Base-by-base conservation (phyloP, 2,329 filamentous ascomycete genomes). In the Colletotrichum lindemuthianum region DNA sequence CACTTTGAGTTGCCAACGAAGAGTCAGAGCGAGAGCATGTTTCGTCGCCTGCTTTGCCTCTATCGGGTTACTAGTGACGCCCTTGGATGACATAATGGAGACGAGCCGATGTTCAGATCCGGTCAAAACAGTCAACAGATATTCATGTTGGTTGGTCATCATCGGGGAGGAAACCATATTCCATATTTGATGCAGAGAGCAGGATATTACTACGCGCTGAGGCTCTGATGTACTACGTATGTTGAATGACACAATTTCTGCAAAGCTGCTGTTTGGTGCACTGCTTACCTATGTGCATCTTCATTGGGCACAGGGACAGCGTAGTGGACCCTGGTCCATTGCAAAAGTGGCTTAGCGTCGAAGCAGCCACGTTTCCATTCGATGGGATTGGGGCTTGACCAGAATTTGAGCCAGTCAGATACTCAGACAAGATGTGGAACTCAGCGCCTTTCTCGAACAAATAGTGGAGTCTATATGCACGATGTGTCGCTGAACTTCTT, bases 401-500 rank as follows among this genome's bases (percentile, higher is more conserved):
- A 24, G 39, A n/a, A 24, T 10, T 13, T 44, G 24, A 37, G 13
- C 39, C 36, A 58, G 41, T 58, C 45, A 36, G 39, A 13, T 2
- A 36, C 32, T 13, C 7, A 33, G 3, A 13, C 12, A 33, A 15
- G 12, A 33, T 15, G 2, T 48, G 48, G 36, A 45, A 24, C 48
- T 41, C 15, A 37, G 54, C 54, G 48, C 16, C 60, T 13, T 33
- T 49, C 32, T 50, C 39, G 33, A 37, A 32, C 6, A 36, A 36
- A 51, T 0, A 34, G n/a, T 33, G 57, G 60, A 8, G 9, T 2
- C 1, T 0, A 0, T 11, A 60, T 64, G 61, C 61, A 51, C 57
- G 40, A 47, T 33, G 55, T 76, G 73, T 66, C 68, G 61, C 74
- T 74, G 71, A 72, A 71, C 70, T 78, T 67, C 76, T 70, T 11